Evolutionary conservation across 495 filamentous ascomycete genomes (phyloP), one percentile per base, ranked within the genome.

Genomic region (Delitschia confertaspora): DNA sequence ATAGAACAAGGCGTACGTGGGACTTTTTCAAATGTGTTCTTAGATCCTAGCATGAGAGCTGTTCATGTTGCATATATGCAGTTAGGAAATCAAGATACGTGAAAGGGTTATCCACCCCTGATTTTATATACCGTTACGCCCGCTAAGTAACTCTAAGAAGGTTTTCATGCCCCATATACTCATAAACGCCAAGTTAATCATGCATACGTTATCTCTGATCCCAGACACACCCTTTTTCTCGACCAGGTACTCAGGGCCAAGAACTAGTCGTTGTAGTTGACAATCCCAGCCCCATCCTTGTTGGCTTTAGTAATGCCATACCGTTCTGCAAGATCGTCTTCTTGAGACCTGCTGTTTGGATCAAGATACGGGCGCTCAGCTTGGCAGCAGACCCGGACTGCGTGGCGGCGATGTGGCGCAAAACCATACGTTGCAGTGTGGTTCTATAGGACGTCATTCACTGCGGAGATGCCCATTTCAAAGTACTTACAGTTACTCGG

Each of bases 401-500:
- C 76, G 60, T 81, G 77, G 17, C 77, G 68, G 23, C 75, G 69
- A 51, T 80, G 77, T 4, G 76, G 74, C 4, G 71, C 65, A 56
- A 80, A 80, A 4, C 75, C 76, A 45, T 75, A 80, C 3, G 74
- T 71, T 6, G 75, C 76, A 18, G 71, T 60, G 49, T 81, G 76
- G 36, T 75, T 79, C 75, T 78, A 36, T 2, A 11, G 19, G 11
- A n/a, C n/a, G 27, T 38, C 37, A 41, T 33, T 45, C 27, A 26
- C 4, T 11, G 4, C n/a, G 1, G n/a, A 22, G 7, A 43, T n/a
- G 1, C 6, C n/a, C 7, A 6, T 2, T 44, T 26, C n/a, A 22
- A 13, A 32, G 17, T 9, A 61, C 70, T 56, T 65, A 77, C 72
- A 36, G 65, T 70, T 9, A 78, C 72, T 4, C 82, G 67, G 47